Conservation (phyloP, 306 rosid species). For the Cucurbita ficifolia region DNA sequence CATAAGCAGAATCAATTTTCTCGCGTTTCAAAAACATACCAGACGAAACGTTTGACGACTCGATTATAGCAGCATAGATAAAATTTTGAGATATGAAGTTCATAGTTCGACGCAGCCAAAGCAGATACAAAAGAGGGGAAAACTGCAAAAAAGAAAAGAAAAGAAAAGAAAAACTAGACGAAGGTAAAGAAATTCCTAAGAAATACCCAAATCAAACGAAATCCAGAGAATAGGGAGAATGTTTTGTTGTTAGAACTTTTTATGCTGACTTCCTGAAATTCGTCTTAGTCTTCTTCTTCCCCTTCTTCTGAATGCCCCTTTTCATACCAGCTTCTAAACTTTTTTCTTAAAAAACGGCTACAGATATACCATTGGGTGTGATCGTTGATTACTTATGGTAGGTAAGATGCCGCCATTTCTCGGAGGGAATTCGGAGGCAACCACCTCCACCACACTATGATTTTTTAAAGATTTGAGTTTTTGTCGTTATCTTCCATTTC, state of each 20-base stretch:
- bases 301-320: neutral
- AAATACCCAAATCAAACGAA: neutral
- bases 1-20: neutral
- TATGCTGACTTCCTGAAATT: neutral
- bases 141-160: neutral
- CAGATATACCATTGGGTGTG: neutral
- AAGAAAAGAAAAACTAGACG: neutral
- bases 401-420: conserved; percentile 1
- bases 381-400: neutral
- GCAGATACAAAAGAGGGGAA: neutral
- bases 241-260: neutral
- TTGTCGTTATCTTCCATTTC: neutral
- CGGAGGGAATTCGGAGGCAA: neutral
- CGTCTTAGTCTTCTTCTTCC: neutral
- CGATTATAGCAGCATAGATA: neutral
- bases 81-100: neutral
- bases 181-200: neutral
- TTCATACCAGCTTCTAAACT: neutral
- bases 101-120: neutral
- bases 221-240: neutral
- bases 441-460: neutral
- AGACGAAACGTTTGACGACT: neutral
- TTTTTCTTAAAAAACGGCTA: neutral
- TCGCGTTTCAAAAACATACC: neutral
- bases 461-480: neutral